phyloP scores from a whole-genome alignment of 148 eudicot species.

The Nyssa sinensis region DNA sequence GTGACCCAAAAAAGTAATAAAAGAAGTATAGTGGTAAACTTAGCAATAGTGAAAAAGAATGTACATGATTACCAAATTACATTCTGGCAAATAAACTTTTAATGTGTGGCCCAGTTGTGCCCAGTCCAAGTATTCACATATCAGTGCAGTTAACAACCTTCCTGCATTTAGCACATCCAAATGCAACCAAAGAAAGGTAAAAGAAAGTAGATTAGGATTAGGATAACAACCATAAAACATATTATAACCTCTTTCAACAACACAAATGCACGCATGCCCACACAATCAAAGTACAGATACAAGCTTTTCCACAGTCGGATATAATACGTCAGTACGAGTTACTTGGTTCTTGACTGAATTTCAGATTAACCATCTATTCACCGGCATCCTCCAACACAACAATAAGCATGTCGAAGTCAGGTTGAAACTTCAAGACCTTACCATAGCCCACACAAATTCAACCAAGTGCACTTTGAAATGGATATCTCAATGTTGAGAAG shows the following conservation, averaged over 20 bases:
- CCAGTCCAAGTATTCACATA: slow-evolving; percentile 98
- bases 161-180: slow-evolving; percentile 48
- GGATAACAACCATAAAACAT: neutral
- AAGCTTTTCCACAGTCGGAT: no score
- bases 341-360: no score
- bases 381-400: no score
- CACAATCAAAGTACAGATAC: no score
- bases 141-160: slow-evolving; percentile 77
- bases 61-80: slow-evolving; percentile 66
- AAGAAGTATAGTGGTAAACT: neutral
- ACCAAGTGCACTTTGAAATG: no score
- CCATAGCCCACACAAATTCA: neutral
- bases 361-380: no score
- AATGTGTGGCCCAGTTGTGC: slow-evolving; percentile 82
- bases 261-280: neutral
- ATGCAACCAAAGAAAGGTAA: neutral
- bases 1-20: neutral
- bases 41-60: neutral
- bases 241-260: neutral
- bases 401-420: no score
- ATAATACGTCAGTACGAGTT: no score
- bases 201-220: neutral
- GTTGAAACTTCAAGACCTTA: no score
- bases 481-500: neutral
- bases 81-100: slow-evolving; percentile 91